These are phyloP conservation scores for Carallia pectinifolia DNA, from an alignment of 345 rosid species.

Conservation along the genomic window DNA sequence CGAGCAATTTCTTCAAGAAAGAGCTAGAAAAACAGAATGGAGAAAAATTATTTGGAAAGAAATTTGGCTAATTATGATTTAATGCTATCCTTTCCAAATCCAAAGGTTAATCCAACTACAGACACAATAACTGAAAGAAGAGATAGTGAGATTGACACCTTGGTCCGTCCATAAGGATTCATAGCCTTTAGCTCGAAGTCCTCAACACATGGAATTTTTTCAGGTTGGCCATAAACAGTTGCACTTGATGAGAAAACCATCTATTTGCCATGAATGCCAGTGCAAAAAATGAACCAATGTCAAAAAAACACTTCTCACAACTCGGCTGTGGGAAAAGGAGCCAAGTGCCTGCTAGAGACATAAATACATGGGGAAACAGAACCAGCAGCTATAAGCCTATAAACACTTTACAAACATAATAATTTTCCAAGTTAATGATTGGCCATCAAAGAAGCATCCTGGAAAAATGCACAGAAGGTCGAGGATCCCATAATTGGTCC, in stretches of 20 bases:
- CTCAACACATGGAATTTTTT: conserved; percentile 77
- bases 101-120: not conserved
- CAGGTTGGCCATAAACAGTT: conserved; percentile 96
- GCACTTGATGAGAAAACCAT: conserved; percentile 98
- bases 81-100: conserved; percentile 3
- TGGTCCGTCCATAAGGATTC: conserved; percentile 95
- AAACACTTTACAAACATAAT: not conserved
- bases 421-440: not conserved
- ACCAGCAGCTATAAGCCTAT: too few species aligned
- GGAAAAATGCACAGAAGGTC: too few species aligned
- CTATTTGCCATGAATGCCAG: conserved; percentile 23
- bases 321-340: not conserved
- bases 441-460: not conserved
- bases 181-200: conserved; percentile 67
- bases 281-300: not conserved
- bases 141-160: conserved; percentile 37
- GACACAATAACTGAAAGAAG: not conserved
- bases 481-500: not conserved
- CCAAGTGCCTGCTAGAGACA: too few species aligned
- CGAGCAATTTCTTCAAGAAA: conserved; percentile 90
- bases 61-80: not conserved
- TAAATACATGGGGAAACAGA: too few species aligned
- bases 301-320: not conserved
- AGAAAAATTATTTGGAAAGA: conserved; percentile 9
- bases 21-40: conserved; percentile 40